These are phyloP conservation scores for Psidium guajava DNA, from an alignment of 345 rosid genomes.

Conservation along the genomic window DNA sequence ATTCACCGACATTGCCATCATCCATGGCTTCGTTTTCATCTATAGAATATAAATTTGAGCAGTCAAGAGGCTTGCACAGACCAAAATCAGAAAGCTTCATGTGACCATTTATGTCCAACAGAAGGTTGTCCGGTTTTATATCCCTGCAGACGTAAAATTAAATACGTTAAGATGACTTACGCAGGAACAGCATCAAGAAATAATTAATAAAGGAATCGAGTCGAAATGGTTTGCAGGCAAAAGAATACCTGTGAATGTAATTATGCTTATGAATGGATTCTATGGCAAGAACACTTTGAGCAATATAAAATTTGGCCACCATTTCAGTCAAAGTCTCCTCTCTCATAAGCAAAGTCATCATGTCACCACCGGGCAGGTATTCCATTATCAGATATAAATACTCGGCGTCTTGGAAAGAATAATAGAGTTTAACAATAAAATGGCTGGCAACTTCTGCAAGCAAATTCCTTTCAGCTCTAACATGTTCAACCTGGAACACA, in stretches of 20 bases:
- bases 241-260: slow-evolving; percentile 71
- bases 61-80: slow-evolving; percentile 95
- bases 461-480: slow-evolving; percentile 90
- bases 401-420: slow-evolving; percentile 81
- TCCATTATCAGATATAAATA: slow-evolving; percentile 84
- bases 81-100: slow-evolving; percentile 96
- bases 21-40: slow-evolving; percentile 64
- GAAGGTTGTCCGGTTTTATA: slow-evolving; percentile 91
- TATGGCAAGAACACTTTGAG: slow-evolving; percentile 81
- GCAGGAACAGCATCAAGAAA: not conserved
- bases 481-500: slow-evolving; percentile 69
- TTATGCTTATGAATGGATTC: slow-evolving; percentile 90
- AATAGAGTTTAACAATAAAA: slow-evolving; percentile 86
- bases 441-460: slow-evolving; percentile 91
- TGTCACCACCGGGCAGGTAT: slow-evolving; percentile 91
- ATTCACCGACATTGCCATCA: slow-evolving; percentile 55
- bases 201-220: not conserved
- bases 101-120: slow-evolving; percentile 85
- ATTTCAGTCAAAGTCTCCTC: slow-evolving; percentile 93
- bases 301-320: slow-evolving; percentile 84
- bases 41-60: slow-evolving; percentile 56
- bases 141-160: slow-evolving; percentile 39
- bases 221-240: not conserved
- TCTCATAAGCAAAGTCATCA: slow-evolving; percentile 88
- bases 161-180: not conserved